phyloP scores from a whole-genome alignment of 306 rosid species.

The Parietaria judaica region DNA sequence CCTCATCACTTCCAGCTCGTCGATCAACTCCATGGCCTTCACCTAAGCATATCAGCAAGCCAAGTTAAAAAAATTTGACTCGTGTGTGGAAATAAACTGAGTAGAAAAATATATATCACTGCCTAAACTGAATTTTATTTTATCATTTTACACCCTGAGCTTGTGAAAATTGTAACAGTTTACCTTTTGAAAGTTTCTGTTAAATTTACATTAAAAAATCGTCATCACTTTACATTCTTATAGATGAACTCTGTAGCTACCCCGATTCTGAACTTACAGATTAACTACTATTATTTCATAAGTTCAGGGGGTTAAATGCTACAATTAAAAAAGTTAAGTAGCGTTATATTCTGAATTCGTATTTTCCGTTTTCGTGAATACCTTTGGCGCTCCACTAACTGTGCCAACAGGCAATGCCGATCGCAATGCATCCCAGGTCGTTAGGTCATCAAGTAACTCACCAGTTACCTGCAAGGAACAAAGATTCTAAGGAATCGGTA shows the following conservation, averaged over 20 bases:
- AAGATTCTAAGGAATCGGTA: constrained; percentile 1
- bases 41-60: constrained; percentile 51
- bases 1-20: constrained; percentile 74
- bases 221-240: neutral
- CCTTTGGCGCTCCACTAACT: constrained; percentile 99
- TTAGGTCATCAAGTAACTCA: constrained; percentile 61
- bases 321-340: too few species aligned
- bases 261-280: too few species aligned
- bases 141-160: too few species aligned
- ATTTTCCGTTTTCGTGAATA: constrained; percentile 8
- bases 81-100: too few species aligned
- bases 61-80: neutral
- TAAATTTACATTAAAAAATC: neutral
- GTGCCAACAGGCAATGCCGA: constrained; percentile 95
- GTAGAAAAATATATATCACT: too few species aligned
- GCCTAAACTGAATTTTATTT: too few species aligned
- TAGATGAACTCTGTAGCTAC: too few species aligned
- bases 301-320: too few species aligned
- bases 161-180: too few species aligned
- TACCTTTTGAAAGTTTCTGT: too few species aligned
- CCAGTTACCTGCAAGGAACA: constrained; percentile 69
- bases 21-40: constrained; percentile 96
- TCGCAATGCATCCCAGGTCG: constrained; percentile 89
- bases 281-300: too few species aligned
- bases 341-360: too few species aligned